Evolutionary conservation across 805 yeast genomes (phyloP).

Genomic region (Candida endomychidarum): DNA sequence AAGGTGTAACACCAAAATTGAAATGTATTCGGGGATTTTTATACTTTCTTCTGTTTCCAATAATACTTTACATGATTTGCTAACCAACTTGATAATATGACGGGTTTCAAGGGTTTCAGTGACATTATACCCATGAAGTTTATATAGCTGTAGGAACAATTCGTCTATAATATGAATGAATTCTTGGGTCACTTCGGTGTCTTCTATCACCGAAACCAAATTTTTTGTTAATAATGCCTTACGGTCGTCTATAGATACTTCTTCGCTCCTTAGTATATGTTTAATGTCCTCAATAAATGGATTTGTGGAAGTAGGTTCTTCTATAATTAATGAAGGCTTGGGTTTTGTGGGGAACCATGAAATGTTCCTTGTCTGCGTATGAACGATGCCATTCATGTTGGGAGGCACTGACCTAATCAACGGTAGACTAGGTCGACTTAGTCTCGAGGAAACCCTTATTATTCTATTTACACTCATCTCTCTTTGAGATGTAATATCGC

Average conservation of each 20-base stretch:
- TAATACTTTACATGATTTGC: slow-evolving; percentile 9
- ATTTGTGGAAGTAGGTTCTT: slow-evolving; percentile 8
- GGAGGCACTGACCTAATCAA: no score
- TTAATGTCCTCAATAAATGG: slow-evolving; percentile 10
- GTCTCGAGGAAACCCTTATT: no score
- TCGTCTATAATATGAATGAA: slow-evolving; percentile 8
- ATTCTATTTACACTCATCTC: no score
- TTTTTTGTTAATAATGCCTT: slow-evolving; percentile 7
- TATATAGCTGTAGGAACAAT: slow-evolving; percentile 15
- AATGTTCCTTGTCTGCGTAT: not conserved
- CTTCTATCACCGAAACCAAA: slow-evolving; percentile 6
- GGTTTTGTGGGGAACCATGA: slow-evolving; percentile 1
- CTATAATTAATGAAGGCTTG: slow-evolving; percentile 8
- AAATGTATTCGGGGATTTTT: slow-evolving; percentile 31
- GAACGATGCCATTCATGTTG: no score
- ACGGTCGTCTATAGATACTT: slow-evolving; percentile 4
- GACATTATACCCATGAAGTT: slow-evolving; percentile 14
- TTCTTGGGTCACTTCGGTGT: slow-evolving; percentile 6
- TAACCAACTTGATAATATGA: not conserved
- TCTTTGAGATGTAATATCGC: no score
- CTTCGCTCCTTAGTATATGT: slow-evolving; percentile 12
- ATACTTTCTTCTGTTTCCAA: not conserved
- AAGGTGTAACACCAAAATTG: slow-evolving; percentile 22
- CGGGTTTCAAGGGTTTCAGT: not conserved
- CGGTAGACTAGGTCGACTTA: no score